Base-by-base conservation (phyloP, 2,329 filamentous ascomycete genomes). In the Monosporascus sp. region DNA sequence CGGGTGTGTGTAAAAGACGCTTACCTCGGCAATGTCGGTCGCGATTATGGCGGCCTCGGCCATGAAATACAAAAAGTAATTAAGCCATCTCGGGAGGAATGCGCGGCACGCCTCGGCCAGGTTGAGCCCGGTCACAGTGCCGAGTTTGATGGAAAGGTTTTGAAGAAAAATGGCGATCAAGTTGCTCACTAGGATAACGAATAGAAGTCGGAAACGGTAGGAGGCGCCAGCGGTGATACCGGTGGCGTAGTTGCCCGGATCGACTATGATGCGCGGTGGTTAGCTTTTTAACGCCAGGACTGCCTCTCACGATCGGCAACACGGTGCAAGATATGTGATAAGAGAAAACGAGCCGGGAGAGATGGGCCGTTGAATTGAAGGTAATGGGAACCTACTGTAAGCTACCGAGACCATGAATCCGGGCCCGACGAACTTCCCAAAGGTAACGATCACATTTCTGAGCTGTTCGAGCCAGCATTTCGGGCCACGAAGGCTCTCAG, bases 121-220 rank as follows among this genome's bases (percentile, higher is more conserved):
- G 60, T 88, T 84, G 49, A 87, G 69, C 2, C 85, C 85, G 1
- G 81, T 87, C 57, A 89, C 83, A 15, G 83, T 85, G 35, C 85
- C 85, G 6, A 89, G 75, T 65, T 87, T 87, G 68, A 87, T 83
- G 61, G 81, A 81, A 2, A 89, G 76, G 20, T 78, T 82, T 66
- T 89, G 86, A 20, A 89, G 73, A 58, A 88, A 81, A 51, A 89
- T 87, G 59, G 86, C 86, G 62, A 89, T 85, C 49, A 88, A 61
- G 65, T 89, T 89, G 67, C 82, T 83, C 61, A 88, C 73, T 9
- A 89, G 73, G 44, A 89, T 79, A 59, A 89, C 75, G 70, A 88
- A 89, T 3, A 89, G 76, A 37, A 89, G 75, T 41, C 74, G 76
- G 71, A 84, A 89, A 52, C 77, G 78, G 66, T 84, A 88, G 1